Conservation (phyloP, 1,284 basidiomycete species). For the Heterobasidion annosum region DNA sequence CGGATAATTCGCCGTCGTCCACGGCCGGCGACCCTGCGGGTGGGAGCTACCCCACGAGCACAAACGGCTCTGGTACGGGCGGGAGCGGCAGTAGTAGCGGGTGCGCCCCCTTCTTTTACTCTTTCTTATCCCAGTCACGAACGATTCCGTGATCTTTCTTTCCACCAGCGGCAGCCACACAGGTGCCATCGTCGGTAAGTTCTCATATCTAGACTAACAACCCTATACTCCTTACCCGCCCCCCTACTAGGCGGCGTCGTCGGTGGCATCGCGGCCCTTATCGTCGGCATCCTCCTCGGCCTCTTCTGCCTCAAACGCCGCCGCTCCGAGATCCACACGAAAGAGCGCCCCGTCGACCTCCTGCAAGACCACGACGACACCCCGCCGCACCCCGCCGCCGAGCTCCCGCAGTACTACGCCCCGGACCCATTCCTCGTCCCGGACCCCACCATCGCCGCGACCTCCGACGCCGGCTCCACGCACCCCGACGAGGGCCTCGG, state of each 20-base stretch:
- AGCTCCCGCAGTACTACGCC: slow-evolving; percentile 56
- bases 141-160: background rate
- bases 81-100: slow-evolving; percentile 7
- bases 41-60: slow-evolving; percentile 56
- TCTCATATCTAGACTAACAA: background rate
- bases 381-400: slow-evolving; percentile 25
- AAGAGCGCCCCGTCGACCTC: slow-evolving; percentile 54
- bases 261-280: slow-evolving; percentile 45
- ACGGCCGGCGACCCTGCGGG: slow-evolving; percentile 72
- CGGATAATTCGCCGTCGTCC: slow-evolving; percentile 54
- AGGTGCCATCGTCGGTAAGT: slow-evolving; percentile 51
- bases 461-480: slow-evolving; percentile 16
- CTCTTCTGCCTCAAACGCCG: slow-evolving; percentile 48
- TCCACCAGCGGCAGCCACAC: slow-evolving; percentile 29
- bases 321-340: slow-evolving; percentile 24
- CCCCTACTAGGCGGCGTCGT: slow-evolving; percentile 46
- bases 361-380: slow-evolving; percentile 54
- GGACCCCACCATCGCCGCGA: slow-evolving; percentile 38
- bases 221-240: background rate
- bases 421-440: slow-evolving; percentile 69
- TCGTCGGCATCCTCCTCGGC: slow-evolving; percentile 31
- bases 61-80: slow-evolving; percentile 20
- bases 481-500: slow-evolving; percentile 11
- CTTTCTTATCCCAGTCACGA: background rate
- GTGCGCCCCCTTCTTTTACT: background rate